Base-by-base conservation (phyloP, 129 eudicot species). In the Lactuca saligna region DNA sequence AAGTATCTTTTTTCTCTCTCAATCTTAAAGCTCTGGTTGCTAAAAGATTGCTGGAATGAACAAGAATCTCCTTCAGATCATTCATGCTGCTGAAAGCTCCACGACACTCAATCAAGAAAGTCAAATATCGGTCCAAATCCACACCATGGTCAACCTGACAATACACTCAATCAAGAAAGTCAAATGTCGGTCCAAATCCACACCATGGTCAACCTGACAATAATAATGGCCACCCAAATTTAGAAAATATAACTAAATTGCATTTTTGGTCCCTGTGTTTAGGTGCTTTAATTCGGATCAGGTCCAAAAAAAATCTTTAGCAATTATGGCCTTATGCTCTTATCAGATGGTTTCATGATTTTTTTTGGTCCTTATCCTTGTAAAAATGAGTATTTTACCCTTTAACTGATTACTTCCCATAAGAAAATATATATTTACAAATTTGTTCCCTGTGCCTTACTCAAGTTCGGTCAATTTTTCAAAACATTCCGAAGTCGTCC, bases 121-220 rank as follows among this genome's bases (percentile, higher is more conserved):
- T 69, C 63, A 90, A 81, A 69, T 85, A 87, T 49, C 79, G 80
- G 54, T 87, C 95, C 68, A 80, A 54, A 44, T 87, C 85, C 11
- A 57, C 65, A 63, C 87, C 95, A 81, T 81, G 81, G 72, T 90
- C 95, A 76, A 90, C 97, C 97, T 90, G 74, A 54, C 58, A 75
- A 65, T n/a, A 69, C 97, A 90, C 46, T 83, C 86, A 73, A 80
- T 71, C 58, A 90, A 65, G 74, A 90, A 90, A 63, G 89, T 69
- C 63, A 90, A 81, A 69, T 85, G 89, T 49, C 79, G 80, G 54
- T 87, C 95, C 68, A 80, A 54, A 44, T 87, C 85, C 11, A 57
- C 65, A 63, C 87, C 95, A 81, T 81, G 81, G 72, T 90, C 95
- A 76, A 90, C 97, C 97, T 90, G 74, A 54, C 58, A 75, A 65